Percentiles rank a stretch among this genome's conserved stretches.
Evolutionary conservation across 1,284 basidiomycete species (phyloP).

Genomic region (Malassezia equina): DNA sequence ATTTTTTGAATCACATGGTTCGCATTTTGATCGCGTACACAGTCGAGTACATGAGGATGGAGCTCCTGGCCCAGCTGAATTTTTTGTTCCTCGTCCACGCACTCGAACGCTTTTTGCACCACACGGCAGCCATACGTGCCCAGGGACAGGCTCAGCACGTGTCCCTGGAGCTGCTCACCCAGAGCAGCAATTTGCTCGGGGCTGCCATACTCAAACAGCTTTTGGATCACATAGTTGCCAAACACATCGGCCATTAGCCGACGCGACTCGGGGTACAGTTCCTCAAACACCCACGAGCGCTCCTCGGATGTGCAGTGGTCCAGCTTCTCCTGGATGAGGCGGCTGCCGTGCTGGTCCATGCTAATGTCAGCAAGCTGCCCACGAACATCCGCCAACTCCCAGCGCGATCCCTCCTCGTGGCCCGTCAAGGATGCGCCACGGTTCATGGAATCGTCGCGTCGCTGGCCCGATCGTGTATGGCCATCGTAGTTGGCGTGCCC

Average conservation of each 20-base stretch:
- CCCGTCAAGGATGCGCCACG: not conserved
- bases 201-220: slow-evolving; percentile 82
- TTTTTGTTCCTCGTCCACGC: slow-evolving; percentile 28
- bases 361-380: slow-evolving; percentile 85
- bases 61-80: slow-evolving; percentile 55
- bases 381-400: slow-evolving; percentile 62
- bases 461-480: not conserved
- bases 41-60: slow-evolving; percentile 68
- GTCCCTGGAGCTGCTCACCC: slow-evolving; percentile 66
- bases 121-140: slow-evolving; percentile 85
- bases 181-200: slow-evolving; percentile 58
- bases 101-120: slow-evolving; percentile 56
- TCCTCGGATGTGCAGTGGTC: slow-evolving; percentile 59
- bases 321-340: slow-evolving; percentile 48
- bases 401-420: slow-evolving; percentile 9
- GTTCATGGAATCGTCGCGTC: not conserved
- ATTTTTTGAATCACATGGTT: slow-evolving; percentile 67
- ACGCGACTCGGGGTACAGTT: slow-evolving; percentile 71
- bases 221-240: slow-evolving; percentile 91
- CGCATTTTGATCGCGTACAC: slow-evolving; percentile 84
- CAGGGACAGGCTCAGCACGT: slow-evolving; percentile 66
- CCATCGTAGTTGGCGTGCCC: not conserved
- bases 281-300: slow-evolving; percentile 62
- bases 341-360: slow-evolving; percentile 81
- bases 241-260: slow-evolving; percentile 87